Percentiles rank a stretch among this genome's conserved stretches.
These are phyloP conservation scores for Papiliotrema flavescens DNA, from an alignment of 1,284 basidiomycete genomes.

Conservation along the genomic window DNA sequence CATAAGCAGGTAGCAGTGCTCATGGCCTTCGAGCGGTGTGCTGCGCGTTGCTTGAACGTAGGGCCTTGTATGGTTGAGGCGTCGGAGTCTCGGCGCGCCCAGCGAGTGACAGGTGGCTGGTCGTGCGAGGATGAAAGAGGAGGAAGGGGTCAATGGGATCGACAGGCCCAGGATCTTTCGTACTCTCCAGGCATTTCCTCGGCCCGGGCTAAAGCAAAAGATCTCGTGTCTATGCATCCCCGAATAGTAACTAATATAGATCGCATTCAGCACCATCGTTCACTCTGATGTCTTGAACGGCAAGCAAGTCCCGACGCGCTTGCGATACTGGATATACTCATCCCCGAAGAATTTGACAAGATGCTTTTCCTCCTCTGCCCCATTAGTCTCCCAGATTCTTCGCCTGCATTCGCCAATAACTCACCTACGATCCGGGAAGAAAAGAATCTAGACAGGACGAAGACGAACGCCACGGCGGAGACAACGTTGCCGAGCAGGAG, in stretches of 20 bases:
- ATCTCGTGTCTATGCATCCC: neutral
- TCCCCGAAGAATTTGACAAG: slow-evolving; percentile 77
- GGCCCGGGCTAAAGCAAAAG: too few relatives aligned
- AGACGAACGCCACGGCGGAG: slow-evolving; percentile 50
- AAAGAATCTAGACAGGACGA: slow-evolving; percentile 83
- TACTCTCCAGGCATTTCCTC: too few relatives aligned
- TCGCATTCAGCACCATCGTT: neutral
- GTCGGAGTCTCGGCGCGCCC: neutral
- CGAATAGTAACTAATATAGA: neutral
- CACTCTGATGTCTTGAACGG: slow-evolving; percentile 47
- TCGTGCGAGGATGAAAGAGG: neutral
- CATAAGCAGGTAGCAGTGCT: too few relatives aligned
- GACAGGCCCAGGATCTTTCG: too few relatives aligned
- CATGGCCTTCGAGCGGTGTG: too few relatives aligned
- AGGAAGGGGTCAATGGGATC: neutral
- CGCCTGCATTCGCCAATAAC: slow-evolving; percentile 32
- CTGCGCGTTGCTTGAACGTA: neutral
- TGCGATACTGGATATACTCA: slow-evolving; percentile 67
- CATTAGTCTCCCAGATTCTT: neutral
- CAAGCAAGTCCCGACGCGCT: slow-evolving; percentile 66
- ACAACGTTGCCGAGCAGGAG: slow-evolving; percentile 85
- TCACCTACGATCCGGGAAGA: slow-evolving; percentile 70
- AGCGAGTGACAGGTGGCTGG: neutral
- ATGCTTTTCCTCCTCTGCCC: slow-evolving; percentile 66
- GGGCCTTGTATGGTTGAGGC: neutral